Conservation (phyloP, 257 asterid species). For the Solanum habrochaites region DNA sequence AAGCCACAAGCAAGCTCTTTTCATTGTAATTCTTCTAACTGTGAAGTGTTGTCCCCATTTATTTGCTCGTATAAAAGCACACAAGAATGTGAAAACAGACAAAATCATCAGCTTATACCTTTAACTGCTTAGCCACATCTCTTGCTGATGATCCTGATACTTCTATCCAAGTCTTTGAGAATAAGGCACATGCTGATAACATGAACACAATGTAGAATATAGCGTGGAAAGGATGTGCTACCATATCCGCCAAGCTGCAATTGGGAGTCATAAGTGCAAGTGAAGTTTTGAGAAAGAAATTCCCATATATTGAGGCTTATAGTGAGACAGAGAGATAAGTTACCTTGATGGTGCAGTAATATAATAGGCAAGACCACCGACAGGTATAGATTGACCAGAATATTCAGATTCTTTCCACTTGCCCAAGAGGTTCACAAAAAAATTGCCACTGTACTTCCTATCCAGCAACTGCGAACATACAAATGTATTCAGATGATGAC, state of each 20-base stretch:
- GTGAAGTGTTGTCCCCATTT: background rate
- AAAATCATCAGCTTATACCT: constrained; percentile 28
- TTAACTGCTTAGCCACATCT: constrained; percentile 86
- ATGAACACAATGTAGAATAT: constrained; percentile 67
- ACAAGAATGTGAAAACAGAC: background rate
- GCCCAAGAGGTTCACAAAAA: constrained; percentile 67
- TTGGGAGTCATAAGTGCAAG: background rate
- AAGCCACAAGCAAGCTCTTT: background rate
- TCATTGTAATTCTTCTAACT: background rate
- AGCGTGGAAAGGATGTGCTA: constrained; percentile 86
- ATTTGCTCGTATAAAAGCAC: background rate
- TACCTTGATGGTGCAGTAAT: constrained; percentile 86
- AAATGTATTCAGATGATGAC: background rate
- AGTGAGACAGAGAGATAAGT: background rate
- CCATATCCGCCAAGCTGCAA: constrained; percentile 54
- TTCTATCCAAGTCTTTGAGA: constrained; percentile 90
- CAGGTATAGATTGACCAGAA: constrained; percentile 71
- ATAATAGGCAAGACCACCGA: constrained; percentile 84
- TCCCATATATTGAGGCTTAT: background rate
- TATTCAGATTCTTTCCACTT: constrained; percentile 89
- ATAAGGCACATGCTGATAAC: constrained; percentile 84
- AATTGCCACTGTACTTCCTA: constrained; percentile 62
- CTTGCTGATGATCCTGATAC: constrained; percentile 89
- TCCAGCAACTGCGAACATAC: constrained; percentile 43
- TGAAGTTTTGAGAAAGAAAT: background rate